These are phyloP conservation scores for Penicillium hordei DNA, from an alignment of 2,329 filamentous ascomycete genomes.

Conservation along the genomic window DNA sequence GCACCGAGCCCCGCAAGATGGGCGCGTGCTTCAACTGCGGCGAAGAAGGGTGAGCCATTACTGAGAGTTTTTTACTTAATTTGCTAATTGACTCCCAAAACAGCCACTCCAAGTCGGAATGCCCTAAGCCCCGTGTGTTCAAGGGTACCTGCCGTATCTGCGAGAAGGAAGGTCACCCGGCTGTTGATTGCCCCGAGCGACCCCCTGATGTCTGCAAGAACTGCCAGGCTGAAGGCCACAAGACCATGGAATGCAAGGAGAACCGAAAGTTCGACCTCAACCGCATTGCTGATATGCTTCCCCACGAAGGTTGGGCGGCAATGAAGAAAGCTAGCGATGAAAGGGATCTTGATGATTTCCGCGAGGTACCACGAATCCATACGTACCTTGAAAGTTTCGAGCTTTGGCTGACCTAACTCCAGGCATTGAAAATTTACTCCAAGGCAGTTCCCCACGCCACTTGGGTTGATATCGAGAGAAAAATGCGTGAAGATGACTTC, in stretches of 20 bases:
- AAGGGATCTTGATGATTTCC: slow-evolving; percentile 54
- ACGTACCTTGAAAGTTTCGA: not conserved
- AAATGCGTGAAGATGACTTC: slow-evolving; percentile 50
- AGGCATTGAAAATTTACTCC: slow-evolving; percentile 52
- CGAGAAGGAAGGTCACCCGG: slow-evolving; percentile 48
- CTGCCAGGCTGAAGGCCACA: slow-evolving; percentile 48
- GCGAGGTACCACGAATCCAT: slow-evolving; percentile 34
- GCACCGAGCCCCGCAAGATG: slow-evolving; percentile 40
- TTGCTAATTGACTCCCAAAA: not conserved
- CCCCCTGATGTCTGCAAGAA: slow-evolving; percentile 48
- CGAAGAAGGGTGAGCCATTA: slow-evolving; percentile 12
- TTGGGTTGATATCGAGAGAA: slow-evolving; percentile 52
- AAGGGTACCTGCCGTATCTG: slow-evolving; percentile 49
- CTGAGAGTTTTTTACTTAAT: not conserved
- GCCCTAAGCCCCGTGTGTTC: slow-evolving; percentile 49
- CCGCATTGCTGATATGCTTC: slow-evolving; percentile 48
- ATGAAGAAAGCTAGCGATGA: slow-evolving; percentile 51
- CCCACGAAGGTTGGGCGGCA: slow-evolving; percentile 52
- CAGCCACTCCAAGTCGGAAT: slow-evolving; percentile 33
- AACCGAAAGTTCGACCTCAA: slow-evolving; percentile 47
- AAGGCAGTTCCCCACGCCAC: slow-evolving; percentile 49
- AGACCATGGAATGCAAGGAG: slow-evolving; percentile 46
- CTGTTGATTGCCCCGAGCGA: slow-evolving; percentile 46
- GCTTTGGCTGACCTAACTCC: slow-evolving; percentile 10
- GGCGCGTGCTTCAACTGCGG: slow-evolving; percentile 16